A percentile compares a stretch with the other conserved stretches of the same genome.
Conservation (phyloP, 176 grass and related monocot genomes). For the Cenchrus americanus region DNA sequence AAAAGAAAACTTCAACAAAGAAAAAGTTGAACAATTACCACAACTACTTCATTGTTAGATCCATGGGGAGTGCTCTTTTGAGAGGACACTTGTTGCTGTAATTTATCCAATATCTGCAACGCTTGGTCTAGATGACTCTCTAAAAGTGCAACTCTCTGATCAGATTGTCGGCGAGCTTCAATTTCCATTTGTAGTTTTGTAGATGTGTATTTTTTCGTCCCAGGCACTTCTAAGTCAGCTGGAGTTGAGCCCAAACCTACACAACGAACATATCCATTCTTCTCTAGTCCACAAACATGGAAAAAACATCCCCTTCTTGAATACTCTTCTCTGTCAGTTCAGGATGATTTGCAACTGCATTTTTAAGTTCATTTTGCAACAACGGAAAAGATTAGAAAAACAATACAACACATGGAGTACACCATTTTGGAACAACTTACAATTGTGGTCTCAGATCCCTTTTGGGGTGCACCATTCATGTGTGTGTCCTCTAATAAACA, state of each 20-base stretch:
- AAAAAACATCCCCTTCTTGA: too few species aligned
- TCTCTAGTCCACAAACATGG: not conserved
- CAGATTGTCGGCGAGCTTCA: not conserved
- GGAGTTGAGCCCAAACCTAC: not conserved
- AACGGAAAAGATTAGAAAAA: too few species aligned
- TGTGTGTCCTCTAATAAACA: too few species aligned
- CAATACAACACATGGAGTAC: too few species aligned
- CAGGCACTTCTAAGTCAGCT: not conserved
- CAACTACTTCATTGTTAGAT: not conserved
- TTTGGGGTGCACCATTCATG: too few species aligned
- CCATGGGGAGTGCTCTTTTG: constrained; percentile 19
- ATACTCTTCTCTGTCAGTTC: too few species aligned
- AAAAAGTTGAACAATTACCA: not conserved
- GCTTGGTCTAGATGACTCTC: not conserved
- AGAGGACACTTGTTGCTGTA: not conserved
- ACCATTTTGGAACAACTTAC: too few species aligned
- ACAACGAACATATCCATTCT: constrained; percentile 17
- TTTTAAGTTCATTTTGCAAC: too few species aligned
- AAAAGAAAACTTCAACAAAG: not conserved
- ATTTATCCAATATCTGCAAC: not conserved
- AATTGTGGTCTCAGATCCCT: too few species aligned
- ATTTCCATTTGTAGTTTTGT: constrained; percentile 16
- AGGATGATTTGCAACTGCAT: too few species aligned
- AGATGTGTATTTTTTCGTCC: not conserved
- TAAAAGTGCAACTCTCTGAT: not conserved